Conservation (phyloP, 768 basidiomycete species). For the Mycena albidolilacea region DNA sequence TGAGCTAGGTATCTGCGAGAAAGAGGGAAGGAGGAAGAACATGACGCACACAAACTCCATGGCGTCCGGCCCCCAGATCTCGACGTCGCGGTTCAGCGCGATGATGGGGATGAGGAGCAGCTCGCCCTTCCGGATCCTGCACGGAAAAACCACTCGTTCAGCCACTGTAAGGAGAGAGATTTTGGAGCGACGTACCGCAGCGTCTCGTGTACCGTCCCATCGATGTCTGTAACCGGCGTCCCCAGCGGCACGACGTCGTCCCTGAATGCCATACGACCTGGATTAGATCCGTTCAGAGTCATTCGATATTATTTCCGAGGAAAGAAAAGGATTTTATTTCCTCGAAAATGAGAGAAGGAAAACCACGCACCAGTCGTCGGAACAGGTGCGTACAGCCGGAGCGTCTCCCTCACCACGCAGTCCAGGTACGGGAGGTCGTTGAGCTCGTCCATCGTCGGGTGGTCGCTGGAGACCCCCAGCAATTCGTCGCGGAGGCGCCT, state of each 20-base stretch:
- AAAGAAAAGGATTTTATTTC: too few relatives aligned
- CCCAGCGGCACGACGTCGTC: slow-evolving; percentile 26
- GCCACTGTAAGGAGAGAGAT: too few relatives aligned
- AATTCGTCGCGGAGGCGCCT: slow-evolving; percentile 23
- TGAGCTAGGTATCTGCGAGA: too few relatives aligned
- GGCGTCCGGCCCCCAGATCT: slow-evolving; percentile 62
- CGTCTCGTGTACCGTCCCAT: slow-evolving; percentile 14
- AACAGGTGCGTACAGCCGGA: slow-evolving; percentile 19
- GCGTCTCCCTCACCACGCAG: slow-evolving; percentile 28
- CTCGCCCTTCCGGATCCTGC: slow-evolving; percentile 23
- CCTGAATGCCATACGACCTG: slow-evolving; percentile 9
- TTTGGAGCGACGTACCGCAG: neutral
- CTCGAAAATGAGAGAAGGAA: neutral
- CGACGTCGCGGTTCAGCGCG: slow-evolving; percentile 53
- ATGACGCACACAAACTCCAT: slow-evolving; percentile 55
- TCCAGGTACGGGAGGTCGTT: slow-evolving; percentile 59
- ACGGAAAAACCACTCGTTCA: neutral
- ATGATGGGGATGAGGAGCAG: slow-evolving; percentile 26
- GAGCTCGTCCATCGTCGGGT: slow-evolving; percentile 29
- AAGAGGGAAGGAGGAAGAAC: too few relatives aligned
- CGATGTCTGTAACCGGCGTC: neutral
- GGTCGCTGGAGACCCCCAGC: neutral
- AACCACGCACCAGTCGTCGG: neutral
- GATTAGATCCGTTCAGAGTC: neutral
- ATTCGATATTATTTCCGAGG: too few relatives aligned